phyloP scores from a whole-genome alignment of 1,284 basidiomycete species.

The Coniferiporia weirii region DNA sequence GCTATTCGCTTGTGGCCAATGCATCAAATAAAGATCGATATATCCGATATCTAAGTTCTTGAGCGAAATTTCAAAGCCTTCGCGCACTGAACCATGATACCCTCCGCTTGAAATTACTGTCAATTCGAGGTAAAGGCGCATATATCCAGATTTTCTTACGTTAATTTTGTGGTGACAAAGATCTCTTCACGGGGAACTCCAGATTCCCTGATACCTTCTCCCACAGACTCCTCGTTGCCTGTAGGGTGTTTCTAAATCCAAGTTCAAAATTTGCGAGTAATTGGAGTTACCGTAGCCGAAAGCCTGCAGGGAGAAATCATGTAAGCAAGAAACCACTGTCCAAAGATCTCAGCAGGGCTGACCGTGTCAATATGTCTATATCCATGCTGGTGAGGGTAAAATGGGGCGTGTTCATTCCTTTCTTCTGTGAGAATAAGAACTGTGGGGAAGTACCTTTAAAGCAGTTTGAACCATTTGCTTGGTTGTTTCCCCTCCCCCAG shows the following conservation, averaged over 20 bases:
- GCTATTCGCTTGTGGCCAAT: constrained; percentile 44
- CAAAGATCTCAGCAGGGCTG: neutral
- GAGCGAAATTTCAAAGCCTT: constrained; percentile 52
- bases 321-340: neutral
- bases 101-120: constrained; percentile 21
- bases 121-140: neutral
- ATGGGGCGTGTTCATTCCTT: neutral
- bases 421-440: neutral
- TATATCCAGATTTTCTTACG: constrained; percentile 24
- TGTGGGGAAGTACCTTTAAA: neutral
- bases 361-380: constrained; percentile 21
- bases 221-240: constrained; percentile 46
- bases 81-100: constrained; percentile 42
- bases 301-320: constrained; percentile 11
- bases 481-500: neutral
- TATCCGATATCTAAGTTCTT: constrained; percentile 54
- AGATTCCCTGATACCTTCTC: constrained; percentile 43
- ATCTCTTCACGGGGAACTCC: constrained; percentile 43
- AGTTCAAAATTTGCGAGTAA: neutral
- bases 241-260: neutral
- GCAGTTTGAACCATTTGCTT: constrained; percentile 1
- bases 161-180: constrained; percentile 46
- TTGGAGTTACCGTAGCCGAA: constrained; percentile 19
- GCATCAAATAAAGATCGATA: constrained; percentile 69
- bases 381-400: constrained; percentile 6